Percentiles rank a stretch among this genome's conserved stretches.
Conservation (phyloP, 192 early-diverging fungal genomes). For the Coemansia sp. region DNA sequence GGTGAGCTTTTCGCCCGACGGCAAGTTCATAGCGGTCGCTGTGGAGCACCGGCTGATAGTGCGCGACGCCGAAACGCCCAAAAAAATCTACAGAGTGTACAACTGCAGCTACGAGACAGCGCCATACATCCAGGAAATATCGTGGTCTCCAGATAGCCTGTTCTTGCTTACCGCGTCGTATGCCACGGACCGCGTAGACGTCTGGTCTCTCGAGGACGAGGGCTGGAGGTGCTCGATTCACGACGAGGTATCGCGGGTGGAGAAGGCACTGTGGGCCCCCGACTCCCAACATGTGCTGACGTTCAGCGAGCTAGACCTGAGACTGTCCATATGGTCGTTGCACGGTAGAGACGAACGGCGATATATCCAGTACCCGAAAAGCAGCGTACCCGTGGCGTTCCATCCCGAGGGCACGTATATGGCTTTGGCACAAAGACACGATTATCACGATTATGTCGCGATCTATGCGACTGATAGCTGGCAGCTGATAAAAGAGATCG, state of each 20-base stretch:
- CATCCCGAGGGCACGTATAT: conserved; percentile 37
- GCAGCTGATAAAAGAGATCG: conserved; percentile 37
- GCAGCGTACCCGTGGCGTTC: conserved; percentile 23
- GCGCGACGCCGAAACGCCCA: conserved; percentile 43
- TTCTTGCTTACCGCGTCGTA: conserved; percentile 47
- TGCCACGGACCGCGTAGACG: conserved; percentile 39
- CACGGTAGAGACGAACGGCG: conserved; percentile 24
- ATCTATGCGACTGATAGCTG: conserved; percentile 42
- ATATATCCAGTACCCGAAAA: conserved; percentile 50
- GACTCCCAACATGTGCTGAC: conserved; percentile 45
- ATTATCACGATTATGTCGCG: conserved; percentile 46
- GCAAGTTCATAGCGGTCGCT: conserved; percentile 37
- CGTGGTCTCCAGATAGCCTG: conserved; percentile 42
- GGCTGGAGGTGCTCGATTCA: conserved; percentile 39
- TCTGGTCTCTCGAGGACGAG: conserved; percentile 51
- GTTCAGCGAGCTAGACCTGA: conserved; percentile 50
- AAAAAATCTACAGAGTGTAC: conserved; percentile 43
- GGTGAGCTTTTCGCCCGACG: conserved; percentile 48
- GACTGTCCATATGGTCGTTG: conserved; percentile 51
- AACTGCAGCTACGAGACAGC: conserved; percentile 26
- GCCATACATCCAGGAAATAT: conserved; percentile 45
- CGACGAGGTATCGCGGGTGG: conserved; percentile 37
- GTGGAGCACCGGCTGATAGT: conserved; percentile 55
- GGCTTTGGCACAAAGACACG: conserved; percentile 53
- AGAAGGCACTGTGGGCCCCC: conserved; percentile 35